Evolutionary conservation across 805 yeast species (phyloP), one percentile per base, ranked within the genome.

Genomic region (Candida broadrunensis): DNA sequence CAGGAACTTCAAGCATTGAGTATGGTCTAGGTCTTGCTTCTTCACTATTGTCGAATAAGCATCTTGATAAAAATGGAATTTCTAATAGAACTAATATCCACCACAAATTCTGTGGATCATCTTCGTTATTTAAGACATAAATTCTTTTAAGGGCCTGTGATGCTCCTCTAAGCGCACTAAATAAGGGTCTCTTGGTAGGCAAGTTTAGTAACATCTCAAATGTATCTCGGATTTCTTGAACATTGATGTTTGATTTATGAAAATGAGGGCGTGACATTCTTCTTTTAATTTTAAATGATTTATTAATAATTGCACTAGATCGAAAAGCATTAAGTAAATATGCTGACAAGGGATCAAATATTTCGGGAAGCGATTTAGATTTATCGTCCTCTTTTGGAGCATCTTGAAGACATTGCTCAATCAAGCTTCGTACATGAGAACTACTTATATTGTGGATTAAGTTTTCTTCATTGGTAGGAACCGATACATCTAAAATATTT

Each of bases 41-140:
- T 29, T 34, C n/a, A 39, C 51, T 49, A 17, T 49, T 54, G 34
- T 70, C 58, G 3, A 80, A 61, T 38, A 70, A 50, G 8, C 83
- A 73, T 17, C 70, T 63, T 5, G 73, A 61, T 6, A 86, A 58
- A 4, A 75, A 67, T 0, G 96, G 96, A 23, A 83, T 77, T 43
- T 85, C 90, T 38, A 84, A 59, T 11, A 87, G 61, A 3, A 87
- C 77, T 14, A 87, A 60, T 1, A 87, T 50, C 83, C 88, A 85
- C 33, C 67, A 56, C 21, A 81, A 56, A 16, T 76, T 67, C 1
- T 60, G 49, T 0, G 82, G 74, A 11, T 68, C 61, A 6, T 67
- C 55, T 31, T 68, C 45, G 0, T 54, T 54, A 5, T 70, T 65
- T 1, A 81, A 41, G 0, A 60, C 80, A 20, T 60, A 52, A 5